Evolutionary conservation across 1,284 basidiomycete species (phyloP).

Genomic region (Ceratobasidium sp.): DNA sequence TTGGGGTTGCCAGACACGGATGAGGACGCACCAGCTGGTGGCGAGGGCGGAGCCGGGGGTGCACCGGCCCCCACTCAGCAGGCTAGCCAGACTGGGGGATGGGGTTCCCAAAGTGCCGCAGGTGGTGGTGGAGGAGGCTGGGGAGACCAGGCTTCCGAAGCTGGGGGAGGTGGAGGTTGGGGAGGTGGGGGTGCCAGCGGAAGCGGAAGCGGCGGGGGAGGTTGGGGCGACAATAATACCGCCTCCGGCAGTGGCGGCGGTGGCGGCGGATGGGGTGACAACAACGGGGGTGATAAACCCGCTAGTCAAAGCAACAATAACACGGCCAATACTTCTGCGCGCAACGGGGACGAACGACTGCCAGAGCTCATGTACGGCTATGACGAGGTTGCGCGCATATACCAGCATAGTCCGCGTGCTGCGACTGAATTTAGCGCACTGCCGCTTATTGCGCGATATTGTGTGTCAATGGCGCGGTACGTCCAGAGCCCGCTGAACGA

Average conservation of each 20-base stretch:
- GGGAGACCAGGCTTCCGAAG: conserved; percentile 20
- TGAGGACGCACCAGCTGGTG: conserved; percentile 21
- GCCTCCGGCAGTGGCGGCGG: neutral
- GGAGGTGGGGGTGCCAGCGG: conserved; percentile 31
- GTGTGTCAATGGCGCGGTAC: conserved; percentile 94
- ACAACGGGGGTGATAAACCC: neutral
- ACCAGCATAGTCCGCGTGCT: conserved; percentile 91
- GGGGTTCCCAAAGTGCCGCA: conserved; percentile 11
- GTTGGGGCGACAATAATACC: conserved; percentile 30
- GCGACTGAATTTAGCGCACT: conserved; percentile 88
- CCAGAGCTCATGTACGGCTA: conserved; percentile 84
- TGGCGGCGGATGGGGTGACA: conserved; percentile 6
- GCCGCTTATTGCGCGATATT: conserved; percentile 89
- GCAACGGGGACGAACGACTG: conserved; percentile 59
- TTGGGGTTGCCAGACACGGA: conserved; percentile 42
- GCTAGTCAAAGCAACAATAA: conserved; percentile 21
- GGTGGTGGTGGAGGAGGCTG: conserved; percentile 22
- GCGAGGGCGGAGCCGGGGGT: conserved; percentile 36
- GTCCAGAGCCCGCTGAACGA: conserved; percentile 95
- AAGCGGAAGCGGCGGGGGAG: conserved; percentile 25
- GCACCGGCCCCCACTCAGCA: conserved; percentile 8
- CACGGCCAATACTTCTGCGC: conserved; percentile 47
- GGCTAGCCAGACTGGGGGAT: conserved; percentile 18
- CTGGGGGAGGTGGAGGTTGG: conserved; percentile 17
- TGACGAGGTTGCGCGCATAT: conserved; percentile 95